Conservation (phyloP, 768 basidiomycete genomes). For the Cyclocybe cylindracea region DNA sequence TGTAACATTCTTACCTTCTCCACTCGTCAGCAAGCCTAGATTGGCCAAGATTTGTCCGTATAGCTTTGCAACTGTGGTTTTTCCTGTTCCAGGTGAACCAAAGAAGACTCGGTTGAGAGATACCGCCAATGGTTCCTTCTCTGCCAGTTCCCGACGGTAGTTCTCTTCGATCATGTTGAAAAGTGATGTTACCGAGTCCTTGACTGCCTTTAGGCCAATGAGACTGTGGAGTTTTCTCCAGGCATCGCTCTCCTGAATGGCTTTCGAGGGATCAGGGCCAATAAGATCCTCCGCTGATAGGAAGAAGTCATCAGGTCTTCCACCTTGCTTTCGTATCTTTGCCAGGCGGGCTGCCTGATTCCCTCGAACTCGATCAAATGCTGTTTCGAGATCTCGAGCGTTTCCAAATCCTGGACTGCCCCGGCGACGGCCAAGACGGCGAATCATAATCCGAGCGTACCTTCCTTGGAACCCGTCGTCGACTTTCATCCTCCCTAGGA, state of each 20-base stretch:
- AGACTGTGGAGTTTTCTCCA: constrained; percentile 55
- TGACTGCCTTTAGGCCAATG: constrained; percentile 59
- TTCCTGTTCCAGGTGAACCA: constrained; percentile 72
- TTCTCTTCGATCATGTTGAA: constrained; percentile 50
- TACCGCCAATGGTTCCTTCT: constrained; percentile 51
- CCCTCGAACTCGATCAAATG: constrained; percentile 45
- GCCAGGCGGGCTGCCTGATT: constrained; percentile 55
- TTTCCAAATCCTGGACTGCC: constrained; percentile 67
- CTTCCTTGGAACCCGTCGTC: constrained; percentile 57
- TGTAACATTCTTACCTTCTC: constrained; percentile 53
- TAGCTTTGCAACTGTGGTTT: constrained; percentile 67
- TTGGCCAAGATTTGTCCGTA: constrained; percentile 67
- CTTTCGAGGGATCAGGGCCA: constrained; percentile 61
- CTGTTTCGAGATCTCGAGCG: constrained; percentile 58
- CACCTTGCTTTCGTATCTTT: constrained; percentile 39
- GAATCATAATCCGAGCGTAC: constrained; percentile 55
- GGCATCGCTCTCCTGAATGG: constrained; percentile 42
- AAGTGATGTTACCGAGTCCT: constrained; percentile 50
- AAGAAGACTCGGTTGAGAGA: constrained; percentile 68
- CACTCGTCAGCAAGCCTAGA: constrained; percentile 66
- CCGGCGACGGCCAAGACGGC: constrained; percentile 63
- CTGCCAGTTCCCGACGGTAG: constrained; percentile 59
- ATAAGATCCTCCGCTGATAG: constrained; percentile 59
- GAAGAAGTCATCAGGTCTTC: constrained; percentile 47
- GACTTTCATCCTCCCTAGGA: constrained; percentile 49